A percentile compares a stretch with the other conserved stretches of the same genome.
Evolutionary conservation across 805 yeast genomes (phyloP).

Genomic region (Saturnispora ahearnii): DNA sequence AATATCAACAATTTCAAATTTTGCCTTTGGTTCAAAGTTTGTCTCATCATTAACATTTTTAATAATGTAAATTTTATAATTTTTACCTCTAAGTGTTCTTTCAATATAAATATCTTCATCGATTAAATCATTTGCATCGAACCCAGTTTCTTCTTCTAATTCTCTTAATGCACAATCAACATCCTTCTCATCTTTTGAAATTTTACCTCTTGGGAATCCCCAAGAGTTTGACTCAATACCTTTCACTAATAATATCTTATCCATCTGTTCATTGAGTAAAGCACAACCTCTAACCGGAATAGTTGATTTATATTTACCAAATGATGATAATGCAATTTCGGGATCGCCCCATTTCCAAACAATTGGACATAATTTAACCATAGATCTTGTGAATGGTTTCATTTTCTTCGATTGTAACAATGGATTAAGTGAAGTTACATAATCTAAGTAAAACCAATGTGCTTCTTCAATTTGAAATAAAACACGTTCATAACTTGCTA

Average conservation of each 20-base stretch:
- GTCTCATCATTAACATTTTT: slow-evolving; percentile 70
- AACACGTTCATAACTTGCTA: slow-evolving; percentile 71
- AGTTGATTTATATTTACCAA: slow-evolving; percentile 75
- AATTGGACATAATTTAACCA: slow-evolving; percentile 63
- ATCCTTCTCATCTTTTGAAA: slow-evolving; percentile 87
- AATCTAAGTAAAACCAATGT: slow-evolving; percentile 94
- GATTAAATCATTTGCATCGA: slow-evolving; percentile 62
- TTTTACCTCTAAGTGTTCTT: slow-evolving; percentile 73
- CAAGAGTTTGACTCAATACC: slow-evolving; percentile 75
- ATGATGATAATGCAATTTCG: slow-evolving; percentile 65
- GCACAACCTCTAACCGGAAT: slow-evolving; percentile 98
- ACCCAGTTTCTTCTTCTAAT: slow-evolving; percentile 89
- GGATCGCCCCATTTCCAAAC: slow-evolving; percentile 84
- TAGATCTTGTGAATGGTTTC: slow-evolving; percentile 60
- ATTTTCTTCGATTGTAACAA: slow-evolving; percentile 67
- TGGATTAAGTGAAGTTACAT: slow-evolving; percentile 63
- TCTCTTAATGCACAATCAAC: slow-evolving; percentile 86
- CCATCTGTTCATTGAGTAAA: slow-evolving; percentile 59
- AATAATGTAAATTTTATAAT: slow-evolving; percentile 72
- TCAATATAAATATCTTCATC: slow-evolving; percentile 70
- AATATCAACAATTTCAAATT: slow-evolving; percentile 80
- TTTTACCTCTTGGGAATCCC: slow-evolving; percentile 97
- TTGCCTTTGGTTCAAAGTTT: slow-evolving; percentile 68
- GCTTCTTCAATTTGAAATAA: slow-evolving; percentile 96
- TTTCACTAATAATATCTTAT: slow-evolving; percentile 68